Percentiles rank a stretch among this genome's conserved stretches.
Evolutionary conservation across 1,284 basidiomycete species (phyloP).

Genomic region (Trichosporon sp.): DNA sequence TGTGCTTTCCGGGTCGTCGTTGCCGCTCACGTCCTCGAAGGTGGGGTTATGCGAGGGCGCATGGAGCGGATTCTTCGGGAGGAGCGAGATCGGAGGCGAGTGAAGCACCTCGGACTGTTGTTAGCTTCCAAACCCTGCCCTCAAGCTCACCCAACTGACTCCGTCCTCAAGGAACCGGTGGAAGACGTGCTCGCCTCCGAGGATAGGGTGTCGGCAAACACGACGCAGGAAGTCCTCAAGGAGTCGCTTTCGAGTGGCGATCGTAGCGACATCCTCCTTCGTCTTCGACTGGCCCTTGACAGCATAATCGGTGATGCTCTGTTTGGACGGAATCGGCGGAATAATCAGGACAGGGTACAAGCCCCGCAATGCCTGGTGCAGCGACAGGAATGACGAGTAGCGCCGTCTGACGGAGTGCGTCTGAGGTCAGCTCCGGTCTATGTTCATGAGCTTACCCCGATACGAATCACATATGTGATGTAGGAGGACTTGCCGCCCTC

Average conservation of each 20-base stretch:
- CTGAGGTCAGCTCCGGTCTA: constrained; percentile 57
- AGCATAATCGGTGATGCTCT: constrained; percentile 93
- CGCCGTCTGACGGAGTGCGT: constrained; percentile 81
- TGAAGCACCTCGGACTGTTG: constrained; percentile 81
- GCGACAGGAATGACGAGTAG: constrained; percentile 96
- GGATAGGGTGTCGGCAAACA: constrained; percentile 82
- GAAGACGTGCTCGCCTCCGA: constrained; percentile 92
- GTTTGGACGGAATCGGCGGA: constrained; percentile 96
- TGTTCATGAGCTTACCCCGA: constrained; percentile 67
- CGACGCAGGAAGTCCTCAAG: constrained; percentile 93
- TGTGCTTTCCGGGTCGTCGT: constrained; percentile 38
- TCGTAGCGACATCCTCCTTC: constrained; percentile 92
- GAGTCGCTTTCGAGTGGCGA: constrained; percentile 89
- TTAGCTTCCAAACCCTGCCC: constrained; percentile 2
- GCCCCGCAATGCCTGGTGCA: constrained; percentile 78
- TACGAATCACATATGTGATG: constrained; percentile 90
- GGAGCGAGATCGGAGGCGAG: constrained; percentile 82
- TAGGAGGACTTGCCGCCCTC: constrained; percentile 83
- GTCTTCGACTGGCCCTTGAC: constrained; percentile 90
- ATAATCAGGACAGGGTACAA: constrained; percentile 96
- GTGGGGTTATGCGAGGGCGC: constrained; percentile 94
- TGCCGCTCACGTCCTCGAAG: constrained; percentile 43
- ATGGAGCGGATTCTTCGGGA: constrained; percentile 94
- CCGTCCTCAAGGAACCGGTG: constrained; percentile 94
- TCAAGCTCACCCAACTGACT: constrained; percentile 79